Base-by-base conservation (phyloP, 2,329 filamentous ascomycete genomes). In the Sporothrix globosa region DNA sequence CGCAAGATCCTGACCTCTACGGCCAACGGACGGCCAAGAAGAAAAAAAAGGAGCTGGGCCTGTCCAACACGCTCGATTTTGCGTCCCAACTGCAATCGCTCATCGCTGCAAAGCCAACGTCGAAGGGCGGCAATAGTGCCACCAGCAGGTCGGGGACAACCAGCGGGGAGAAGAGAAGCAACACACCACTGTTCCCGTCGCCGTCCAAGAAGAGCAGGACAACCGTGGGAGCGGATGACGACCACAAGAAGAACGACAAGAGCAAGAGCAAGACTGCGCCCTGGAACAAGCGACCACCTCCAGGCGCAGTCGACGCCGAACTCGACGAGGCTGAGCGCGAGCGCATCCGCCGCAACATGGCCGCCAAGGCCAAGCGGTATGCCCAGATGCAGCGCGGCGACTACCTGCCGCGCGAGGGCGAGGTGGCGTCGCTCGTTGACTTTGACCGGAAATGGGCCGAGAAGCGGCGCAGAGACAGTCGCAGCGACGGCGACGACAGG, bases 381-480 rank as follows among this genome's bases (percentile, higher is more conserved):
- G 90, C 91, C 7, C 91, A 92, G 50, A 90, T 99, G 88, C 97
- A 97, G 80, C 87, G 92, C 46, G 94, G 95, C n/a, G 90, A 97
- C 77, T 90, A 92, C 79, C 83, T 92, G n/a, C 83, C 86, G 19
- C 85, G 86, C 69, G 87, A 91, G 74, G 87, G 90, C 77, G 83
- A 87, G 75, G 82, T 87, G 54, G 87, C 89, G 75, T 85, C 87
- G 30, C 86, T 97, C 34, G 91, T 99, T 2, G 95, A 99, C 81
- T 99, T 99, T 79, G 96, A 98, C 80, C 86, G 91, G 72, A 99
- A 98, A 82, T 98, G 96, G 94, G 93, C 91, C 0, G 92, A 97
- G 77, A 82, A 83, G 30, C 83, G 89, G 90, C 91, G 74, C 88
- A 69, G 78, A 72, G 76, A 79, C 30, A 77, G 78, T n/a, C 74